phyloP scores from a whole-genome alignment of 73 alveolate genomes.

The Blepharisma stoltei region DNA sequence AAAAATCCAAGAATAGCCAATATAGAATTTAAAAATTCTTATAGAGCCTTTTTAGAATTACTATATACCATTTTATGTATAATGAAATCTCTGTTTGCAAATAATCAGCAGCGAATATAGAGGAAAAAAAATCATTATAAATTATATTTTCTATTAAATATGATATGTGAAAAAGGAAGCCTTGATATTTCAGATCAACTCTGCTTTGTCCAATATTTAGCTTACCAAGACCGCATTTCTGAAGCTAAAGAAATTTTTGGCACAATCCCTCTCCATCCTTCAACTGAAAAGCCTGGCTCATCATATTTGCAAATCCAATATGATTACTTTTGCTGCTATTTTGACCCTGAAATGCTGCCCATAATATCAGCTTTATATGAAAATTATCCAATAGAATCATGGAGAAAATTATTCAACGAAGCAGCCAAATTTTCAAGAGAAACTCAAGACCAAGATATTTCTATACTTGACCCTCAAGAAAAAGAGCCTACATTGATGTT shows the following conservation, averaged over 20 bases:
- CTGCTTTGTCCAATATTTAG: slow-evolving; percentile 38
- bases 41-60: slow-evolving; percentile 33
- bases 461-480: background rate
- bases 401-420: slow-evolving; percentile 78
- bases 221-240: slow-evolving; percentile 40
- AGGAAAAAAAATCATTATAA: no score
- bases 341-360: slow-evolving; percentile 42
- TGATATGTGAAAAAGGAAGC: slow-evolving; percentile 28
- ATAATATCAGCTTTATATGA: slow-evolving; percentile 55
- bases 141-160: no score
- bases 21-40: slow-evolving; percentile 33
- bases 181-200: slow-evolving; percentile 39
- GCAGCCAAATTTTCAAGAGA: slow-evolving; percentile 59
- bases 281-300: slow-evolving; percentile 12
- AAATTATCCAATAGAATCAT: slow-evolving; percentile 71
- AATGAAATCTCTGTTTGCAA: no score
- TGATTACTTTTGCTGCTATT: slow-evolving; percentile 66
- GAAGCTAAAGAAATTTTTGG: slow-evolving; percentile 43
- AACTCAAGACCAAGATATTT: slow-evolving; percentile 64
- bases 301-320: slow-evolving; percentile 40
- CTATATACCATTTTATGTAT: no score
- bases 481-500: background rate
- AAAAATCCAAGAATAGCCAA: slow-evolving; percentile 39
- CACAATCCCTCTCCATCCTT: background rate
- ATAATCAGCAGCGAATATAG: no score